These are phyloP conservation scores for Kodamaea kakaduensis DNA, from an alignment of 805 yeast genomes.

Conservation along the genomic window DNA sequence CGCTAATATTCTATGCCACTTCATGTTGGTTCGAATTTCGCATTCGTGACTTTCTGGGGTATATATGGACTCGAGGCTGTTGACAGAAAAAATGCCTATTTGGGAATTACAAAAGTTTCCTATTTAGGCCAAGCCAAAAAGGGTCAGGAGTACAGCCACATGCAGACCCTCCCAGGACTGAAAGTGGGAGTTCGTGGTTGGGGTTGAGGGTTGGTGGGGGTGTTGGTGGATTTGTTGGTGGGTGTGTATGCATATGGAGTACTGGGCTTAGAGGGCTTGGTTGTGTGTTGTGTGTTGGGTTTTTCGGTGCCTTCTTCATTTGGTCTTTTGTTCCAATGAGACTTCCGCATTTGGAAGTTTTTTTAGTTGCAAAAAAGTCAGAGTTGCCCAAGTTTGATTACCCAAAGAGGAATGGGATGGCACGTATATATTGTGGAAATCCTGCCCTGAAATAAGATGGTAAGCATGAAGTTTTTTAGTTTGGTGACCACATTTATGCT, in stretches of 20 bases:
- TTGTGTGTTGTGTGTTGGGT: no score
- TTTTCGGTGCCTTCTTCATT: slow-evolving; percentile 4
- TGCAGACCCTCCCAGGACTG: no score
- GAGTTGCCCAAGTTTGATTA: no score
- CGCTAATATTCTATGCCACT: slow-evolving; percentile 3
- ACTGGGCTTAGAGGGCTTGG: no score
- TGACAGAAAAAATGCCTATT: slow-evolving; percentile 1
- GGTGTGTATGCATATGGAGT: not conserved
- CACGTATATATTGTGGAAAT: slow-evolving; percentile 1
- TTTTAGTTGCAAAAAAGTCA: slow-evolving; percentile 5
- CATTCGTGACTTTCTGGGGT: not conserved
- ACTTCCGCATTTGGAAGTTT: slow-evolving; percentile 11
- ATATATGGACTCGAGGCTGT: not conserved
- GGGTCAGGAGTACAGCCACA: no score
- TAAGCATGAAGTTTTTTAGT: slow-evolving; percentile 13
- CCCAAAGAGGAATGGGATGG: slow-evolving; percentile 1
- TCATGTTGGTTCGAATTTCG: not conserved
- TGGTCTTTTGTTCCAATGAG: slow-evolving; percentile 2
- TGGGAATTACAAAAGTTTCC: slow-evolving; percentile 3
- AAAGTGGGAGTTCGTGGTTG: no score
- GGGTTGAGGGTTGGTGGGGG: slow-evolving; percentile 6
- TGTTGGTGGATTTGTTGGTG: slow-evolving; percentile 2
- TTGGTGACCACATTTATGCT: slow-evolving; percentile 10
- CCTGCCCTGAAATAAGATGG: not conserved
- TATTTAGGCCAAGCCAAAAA: slow-evolving; percentile 2